Base-by-base conservation (phyloP, 1,284 basidiomycete genomes). In the Schizophyllum commune region DNA sequence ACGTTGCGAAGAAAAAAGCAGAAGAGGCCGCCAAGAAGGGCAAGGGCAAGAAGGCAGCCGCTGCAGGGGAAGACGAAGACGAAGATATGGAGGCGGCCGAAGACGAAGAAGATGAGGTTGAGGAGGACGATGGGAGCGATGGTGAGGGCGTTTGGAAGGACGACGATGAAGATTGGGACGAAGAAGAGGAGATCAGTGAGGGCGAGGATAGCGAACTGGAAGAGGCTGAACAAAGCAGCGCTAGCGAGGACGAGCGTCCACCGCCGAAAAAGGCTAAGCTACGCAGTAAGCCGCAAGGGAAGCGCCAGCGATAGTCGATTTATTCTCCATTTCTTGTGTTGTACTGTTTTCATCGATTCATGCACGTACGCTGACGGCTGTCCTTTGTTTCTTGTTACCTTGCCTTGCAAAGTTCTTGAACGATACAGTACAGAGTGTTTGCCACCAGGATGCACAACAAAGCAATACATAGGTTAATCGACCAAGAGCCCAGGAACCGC, bases 1-100 rank as follows among this genome's bases (percentile, higher is more conserved):
- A 96, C 73, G 91, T 97, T 5, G 81, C 83, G 52, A 80, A 86
- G 59, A 96, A 97, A 74, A 89, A 89, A 71, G 79, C 77, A 33
- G 68, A 73, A 58, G 75, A 70, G 19, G 73, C 70, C 22, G 72
- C 72, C 52, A 73, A 69, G 32, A 75, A 75, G 56, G 74, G 71
- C 52, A 75, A 76, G 21, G 72, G 67, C 13, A 70, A 72, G 9
- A 73, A 68, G 27, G 73, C 73, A 39, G 74, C 71, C 1, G 72
- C 72, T 15, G 75, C 74, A n/a, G 75, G 75, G 19, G 73, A 76
- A 59, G 74, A 75, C 55, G 69, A 73, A 52, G 67, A 68, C 54
- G 69, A 71, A 20, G 71, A 76, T 53, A 75, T 74, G 5, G 70
- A 71, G 27, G 76, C 74, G 55, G 71, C 70, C 9, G 75, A 74